Conservation (phyloP, 345 rosid species). For the Microthlaspi erraticum region DNA sequence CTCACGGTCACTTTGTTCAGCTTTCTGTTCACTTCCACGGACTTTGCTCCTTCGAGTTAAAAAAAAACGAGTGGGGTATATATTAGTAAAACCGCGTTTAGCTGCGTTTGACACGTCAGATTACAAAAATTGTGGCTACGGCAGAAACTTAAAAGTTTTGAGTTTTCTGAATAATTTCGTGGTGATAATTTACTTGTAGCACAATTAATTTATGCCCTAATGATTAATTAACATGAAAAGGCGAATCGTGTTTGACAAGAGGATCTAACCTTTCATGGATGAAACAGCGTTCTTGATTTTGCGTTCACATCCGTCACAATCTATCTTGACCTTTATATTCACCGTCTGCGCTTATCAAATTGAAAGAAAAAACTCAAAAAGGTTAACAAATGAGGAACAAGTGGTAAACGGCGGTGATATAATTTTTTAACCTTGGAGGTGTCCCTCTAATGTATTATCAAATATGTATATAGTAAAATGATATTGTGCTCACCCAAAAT, state of each 20-base stretch:
- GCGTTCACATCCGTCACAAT: constrained; percentile 62
- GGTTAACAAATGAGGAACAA: constrained; percentile 7
- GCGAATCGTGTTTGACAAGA: neutral
- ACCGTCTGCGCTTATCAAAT: constrained; percentile 45
- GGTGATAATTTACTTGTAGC: constrained; percentile 23
- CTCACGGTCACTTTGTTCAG: constrained; percentile 43
- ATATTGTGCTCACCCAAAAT: constrained; percentile 18
- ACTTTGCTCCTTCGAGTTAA: constrained; percentile 37
- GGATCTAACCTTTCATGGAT: constrained; percentile 49
- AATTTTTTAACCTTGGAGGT: constrained; percentile 2
- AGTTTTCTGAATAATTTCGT: constrained; percentile 24
- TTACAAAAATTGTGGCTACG: constrained; percentile 2
- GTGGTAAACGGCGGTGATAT: constrained; percentile 20
- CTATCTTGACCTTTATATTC: constrained; percentile 54
- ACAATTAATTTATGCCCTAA: neutral
- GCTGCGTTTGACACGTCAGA: neutral
- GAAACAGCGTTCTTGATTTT: constrained; percentile 56
- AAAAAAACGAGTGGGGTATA: neutral
- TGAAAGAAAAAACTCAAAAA: neutral
- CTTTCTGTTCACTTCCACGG: constrained; percentile 46
- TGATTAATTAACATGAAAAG: constrained; percentile 6
- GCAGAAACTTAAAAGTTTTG: constrained; percentile 7
- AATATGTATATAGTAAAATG: neutral
- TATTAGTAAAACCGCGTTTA: constrained; percentile 26
- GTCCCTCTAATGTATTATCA: constrained; percentile 12